Evolutionary conservation across 2,329 filamentous ascomycete species (phyloP), one percentile per base, ranked within the genome.

Genomic region (Pseudofabraea citricarpa): DNA sequence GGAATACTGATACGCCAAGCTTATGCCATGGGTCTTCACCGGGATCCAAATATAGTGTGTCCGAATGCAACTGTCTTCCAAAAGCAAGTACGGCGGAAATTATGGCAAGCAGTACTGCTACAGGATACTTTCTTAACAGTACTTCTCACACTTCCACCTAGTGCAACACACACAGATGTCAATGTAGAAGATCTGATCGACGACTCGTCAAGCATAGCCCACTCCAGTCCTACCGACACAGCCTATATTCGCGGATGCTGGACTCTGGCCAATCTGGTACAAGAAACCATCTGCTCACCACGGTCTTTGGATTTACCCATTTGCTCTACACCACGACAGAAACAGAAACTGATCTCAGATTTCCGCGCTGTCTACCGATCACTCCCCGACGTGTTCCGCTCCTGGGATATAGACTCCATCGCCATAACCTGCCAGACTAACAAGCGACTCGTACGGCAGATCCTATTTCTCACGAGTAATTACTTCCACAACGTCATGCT

Each of bases 401-500:
- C 75, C 3, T 85, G 83, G 67, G 79, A 87, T 54, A 68, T 75
- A 4, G 73, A 74, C 3, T 75, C 74, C 18, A 73, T 89, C 29
- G 68, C 74, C 6, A 68, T 84, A 39, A 45, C 53, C 8, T 75
- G 78, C 1, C 66, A 66, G 35, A 74, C 65, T 2, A 81, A 85
- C 56, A 81, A 82, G 48, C 75, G 87, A 6, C 73, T 81, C 1
- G 79, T 87, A 13, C 72, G 85, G 1, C 87, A 91, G 63, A 88
- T 85, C 15, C 66, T 91, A 5, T 90, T 89, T 57, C 68, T 90
- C 22, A 85, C 82, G n/a, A 86, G 80, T 61, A 90, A 90, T 58
- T 90, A 88, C 65, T 87, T 83, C 63, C 87, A 91, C 60, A 89
- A 87, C 60, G 71, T 90, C 19, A 90, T 90, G 85, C 69, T 90